Evolutionary conservation across 2,329 filamentous ascomycete genomes (phyloP).

Genomic region (Zasmidium angulare): DNA sequence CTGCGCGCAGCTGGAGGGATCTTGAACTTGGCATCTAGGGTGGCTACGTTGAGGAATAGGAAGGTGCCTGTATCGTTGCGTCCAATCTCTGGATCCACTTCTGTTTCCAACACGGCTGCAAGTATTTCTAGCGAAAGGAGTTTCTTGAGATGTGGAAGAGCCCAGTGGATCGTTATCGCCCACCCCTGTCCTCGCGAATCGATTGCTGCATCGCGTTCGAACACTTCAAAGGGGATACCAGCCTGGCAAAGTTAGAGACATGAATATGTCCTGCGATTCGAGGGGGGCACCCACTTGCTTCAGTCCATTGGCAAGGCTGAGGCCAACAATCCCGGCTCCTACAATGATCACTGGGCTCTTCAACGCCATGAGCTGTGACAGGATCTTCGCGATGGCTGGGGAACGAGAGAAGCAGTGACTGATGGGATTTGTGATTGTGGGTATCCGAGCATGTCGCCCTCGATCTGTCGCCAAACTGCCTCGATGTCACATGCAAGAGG

Average conservation of each 20-base stretch:
- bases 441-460: too few relatives aligned
- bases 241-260: not conserved
- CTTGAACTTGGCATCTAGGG: not conserved
- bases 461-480: too few relatives aligned
- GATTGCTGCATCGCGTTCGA: not conserved
- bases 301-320: not conserved
- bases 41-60: not conserved
- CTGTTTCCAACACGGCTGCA: not conserved
- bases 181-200: constrained; percentile 2
- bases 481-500: too few relatives aligned
- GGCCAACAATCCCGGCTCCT: not conserved
- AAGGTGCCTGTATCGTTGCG: not conserved
- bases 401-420: too few relatives aligned
- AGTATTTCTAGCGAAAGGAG: not conserved
- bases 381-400: not conserved
- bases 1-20: not conserved
- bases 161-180: not conserved
- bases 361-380: not conserved
- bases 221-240: not conserved
- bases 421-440: too few relatives aligned
- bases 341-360: constrained; percentile 6
- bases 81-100: not conserved
- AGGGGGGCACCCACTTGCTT: not conserved
- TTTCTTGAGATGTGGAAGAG: not conserved
- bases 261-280: not conserved